Percentiles rank a stretch among this genome's conserved stretches.
Conservation (phyloP, 257 asterid genomes). For the Verbena officinalis region DNA sequence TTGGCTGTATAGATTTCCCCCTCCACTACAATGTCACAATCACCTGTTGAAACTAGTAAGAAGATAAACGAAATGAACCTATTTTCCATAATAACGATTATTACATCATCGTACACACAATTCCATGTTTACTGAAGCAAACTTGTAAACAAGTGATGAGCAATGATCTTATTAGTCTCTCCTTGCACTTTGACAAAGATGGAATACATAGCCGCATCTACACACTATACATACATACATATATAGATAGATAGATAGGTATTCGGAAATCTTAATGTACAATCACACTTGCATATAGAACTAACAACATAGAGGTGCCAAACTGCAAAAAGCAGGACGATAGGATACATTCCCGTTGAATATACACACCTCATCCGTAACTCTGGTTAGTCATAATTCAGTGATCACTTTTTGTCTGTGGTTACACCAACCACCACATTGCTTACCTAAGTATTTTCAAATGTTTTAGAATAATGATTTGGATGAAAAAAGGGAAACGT, state of each 20-base stretch:
- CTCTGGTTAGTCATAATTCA: slow-evolving; percentile 26
- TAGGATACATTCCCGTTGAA: slow-evolving; percentile 34
- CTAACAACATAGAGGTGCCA: slow-evolving; percentile 18
- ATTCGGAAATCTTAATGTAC: slow-evolving; percentile 30
- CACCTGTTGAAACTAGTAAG: no score
- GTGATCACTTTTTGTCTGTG: slow-evolving; percentile 52
- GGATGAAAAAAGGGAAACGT: neutral
- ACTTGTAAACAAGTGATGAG: slow-evolving; percentile 20
- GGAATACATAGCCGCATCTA: slow-evolving; percentile 12
- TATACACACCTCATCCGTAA: slow-evolving; percentile 41
- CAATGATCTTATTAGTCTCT: slow-evolving; percentile 13
- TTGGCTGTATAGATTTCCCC: no score
- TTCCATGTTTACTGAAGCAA: slow-evolving; percentile 22
- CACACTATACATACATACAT: slow-evolving; percentile 32
- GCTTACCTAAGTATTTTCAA: slow-evolving; percentile 48
- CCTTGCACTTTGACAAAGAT: slow-evolving; percentile 18
- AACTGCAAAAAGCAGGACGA: slow-evolving; percentile 32
- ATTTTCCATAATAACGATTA: slow-evolving; percentile 7
- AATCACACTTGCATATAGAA: slow-evolving; percentile 23
- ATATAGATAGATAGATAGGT: slow-evolving; percentile 21
- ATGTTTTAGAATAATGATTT: slow-evolving; percentile 21
- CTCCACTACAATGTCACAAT: no score
- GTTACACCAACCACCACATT: slow-evolving; percentile 61
- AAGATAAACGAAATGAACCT: neutral
- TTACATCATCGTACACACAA: slow-evolving; percentile 14